These are phyloP conservation scores for Rhododendron griersonianum DNA, from an alignment of 148 eudicot species.

Conservation along the genomic window DNA sequence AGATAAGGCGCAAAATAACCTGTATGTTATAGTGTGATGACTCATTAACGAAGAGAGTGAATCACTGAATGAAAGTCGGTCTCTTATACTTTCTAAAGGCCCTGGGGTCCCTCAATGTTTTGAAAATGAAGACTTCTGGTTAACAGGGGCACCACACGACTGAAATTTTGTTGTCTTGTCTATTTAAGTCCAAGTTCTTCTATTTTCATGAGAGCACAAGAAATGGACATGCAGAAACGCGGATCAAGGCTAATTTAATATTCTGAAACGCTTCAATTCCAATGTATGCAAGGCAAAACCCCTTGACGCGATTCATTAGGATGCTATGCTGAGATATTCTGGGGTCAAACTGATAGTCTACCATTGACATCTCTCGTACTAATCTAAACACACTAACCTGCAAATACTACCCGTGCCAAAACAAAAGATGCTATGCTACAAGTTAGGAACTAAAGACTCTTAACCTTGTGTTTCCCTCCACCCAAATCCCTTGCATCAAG, in stretches of 20 bases:
- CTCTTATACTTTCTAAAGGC: neutral
- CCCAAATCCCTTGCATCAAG: neutral
- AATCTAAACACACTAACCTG: no score
- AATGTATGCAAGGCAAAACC: neutral
- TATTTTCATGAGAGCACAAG: neutral
- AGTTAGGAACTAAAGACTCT: neutral
- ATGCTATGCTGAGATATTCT: neutral
- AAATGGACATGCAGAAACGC: neutral
- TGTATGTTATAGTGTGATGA: neutral
- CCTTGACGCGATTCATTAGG: neutral
- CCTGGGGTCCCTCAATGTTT: neutral
- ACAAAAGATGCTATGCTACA: no score
- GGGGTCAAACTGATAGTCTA: neutral
- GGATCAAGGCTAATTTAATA: neutral
- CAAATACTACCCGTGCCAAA: no score
- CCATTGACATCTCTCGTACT: no score
- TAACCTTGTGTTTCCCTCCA: neutral
- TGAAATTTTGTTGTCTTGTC: neutral
- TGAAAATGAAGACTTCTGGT: neutral
- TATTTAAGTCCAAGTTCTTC: neutral
- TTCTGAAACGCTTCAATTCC: neutral
- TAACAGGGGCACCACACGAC: neutral
- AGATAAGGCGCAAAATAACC: neutral
- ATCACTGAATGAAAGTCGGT: neutral
- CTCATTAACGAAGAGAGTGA: no score